phyloP scores from a whole-genome alignment of 768 basidiomycete genomes.

The Collybia mongolica region DNA sequence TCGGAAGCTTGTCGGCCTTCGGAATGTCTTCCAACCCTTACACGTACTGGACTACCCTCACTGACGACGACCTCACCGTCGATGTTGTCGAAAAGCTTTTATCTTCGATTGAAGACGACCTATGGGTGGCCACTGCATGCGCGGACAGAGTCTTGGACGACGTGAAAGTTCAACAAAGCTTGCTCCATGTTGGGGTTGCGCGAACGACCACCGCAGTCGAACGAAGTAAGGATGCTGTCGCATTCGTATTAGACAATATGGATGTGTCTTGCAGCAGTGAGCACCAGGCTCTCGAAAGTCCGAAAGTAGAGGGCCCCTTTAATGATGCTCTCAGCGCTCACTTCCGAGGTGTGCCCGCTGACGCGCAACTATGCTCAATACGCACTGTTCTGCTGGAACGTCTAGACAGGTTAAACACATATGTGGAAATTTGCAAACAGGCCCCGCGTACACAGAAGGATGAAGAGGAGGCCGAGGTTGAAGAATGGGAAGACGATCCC shows the following conservation, averaged over 20 bases:
- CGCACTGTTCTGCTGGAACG: constrained; percentile 69
- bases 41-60: constrained; percentile 54
- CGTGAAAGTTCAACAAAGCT: constrained; percentile 47
- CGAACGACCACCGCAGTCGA: constrained; percentile 52
- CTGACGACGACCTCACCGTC: constrained; percentile 56
- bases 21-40: constrained; percentile 42
- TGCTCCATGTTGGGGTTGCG: constrained; percentile 64
- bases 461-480: constrained; percentile 49
- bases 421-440: constrained; percentile 53
- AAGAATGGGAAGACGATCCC: constrained; percentile 79
- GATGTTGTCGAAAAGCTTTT: constrained; percentile 49
- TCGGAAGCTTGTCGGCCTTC: constrained; percentile 17
- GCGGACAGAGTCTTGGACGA: constrained; percentile 65
- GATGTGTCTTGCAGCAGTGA: neutral
- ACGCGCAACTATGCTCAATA: constrained; percentile 63
- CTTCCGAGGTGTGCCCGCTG: constrained; percentile 54
- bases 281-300: neutral
- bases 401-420: constrained; percentile 73
- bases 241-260: constrained; percentile 14
- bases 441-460: constrained; percentile 28
- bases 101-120: constrained; percentile 55
- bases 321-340: constrained; percentile 42
- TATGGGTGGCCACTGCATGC: constrained; percentile 79
- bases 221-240: constrained; percentile 38
- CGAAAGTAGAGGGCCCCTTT: constrained; percentile 2